Percentiles rank a stretch among this genome's conserved stretches.
phyloP scores from a whole-genome alignment of 495 filamentous ascomycete species.

The Aspergillus coremiiformis region DNA sequence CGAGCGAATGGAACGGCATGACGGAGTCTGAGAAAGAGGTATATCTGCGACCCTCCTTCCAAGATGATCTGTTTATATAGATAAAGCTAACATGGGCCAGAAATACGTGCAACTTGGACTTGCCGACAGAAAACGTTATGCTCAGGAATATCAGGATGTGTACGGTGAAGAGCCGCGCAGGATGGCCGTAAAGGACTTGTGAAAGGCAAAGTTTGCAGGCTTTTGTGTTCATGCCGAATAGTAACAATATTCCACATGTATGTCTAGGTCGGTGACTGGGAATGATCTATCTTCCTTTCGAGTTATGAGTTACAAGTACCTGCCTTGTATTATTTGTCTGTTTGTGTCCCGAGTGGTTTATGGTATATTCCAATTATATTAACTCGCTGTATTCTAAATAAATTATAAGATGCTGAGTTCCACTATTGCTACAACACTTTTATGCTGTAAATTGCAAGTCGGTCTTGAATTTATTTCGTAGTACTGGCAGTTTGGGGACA shows the following conservation, averaged over 20 bases:
- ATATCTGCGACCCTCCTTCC: background rate
- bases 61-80: no score
- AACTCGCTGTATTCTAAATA: background rate
- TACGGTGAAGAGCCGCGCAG: conserved; percentile 23
- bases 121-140: conserved; percentile 27
- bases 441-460: background rate
- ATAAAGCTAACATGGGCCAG: conserved; percentile 13
- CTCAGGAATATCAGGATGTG: conserved; percentile 24
- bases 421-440: background rate
- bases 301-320: background rate
- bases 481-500: no score
- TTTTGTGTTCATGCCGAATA: background rate
- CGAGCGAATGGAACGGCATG: conserved; percentile 50
- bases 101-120: conserved; percentile 15
- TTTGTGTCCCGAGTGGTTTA: background rate
- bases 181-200: background rate
- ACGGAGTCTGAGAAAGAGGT: conserved; percentile 51
- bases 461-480: background rate
- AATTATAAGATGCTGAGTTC: background rate
- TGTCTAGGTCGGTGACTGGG: background rate
- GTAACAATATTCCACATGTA: background rate
- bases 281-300: background rate
- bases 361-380: background rate
- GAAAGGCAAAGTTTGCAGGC: background rate
- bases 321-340: background rate